Base-by-base conservation (phyloP, 805 yeast species). In the Candida boidinii region DNA sequence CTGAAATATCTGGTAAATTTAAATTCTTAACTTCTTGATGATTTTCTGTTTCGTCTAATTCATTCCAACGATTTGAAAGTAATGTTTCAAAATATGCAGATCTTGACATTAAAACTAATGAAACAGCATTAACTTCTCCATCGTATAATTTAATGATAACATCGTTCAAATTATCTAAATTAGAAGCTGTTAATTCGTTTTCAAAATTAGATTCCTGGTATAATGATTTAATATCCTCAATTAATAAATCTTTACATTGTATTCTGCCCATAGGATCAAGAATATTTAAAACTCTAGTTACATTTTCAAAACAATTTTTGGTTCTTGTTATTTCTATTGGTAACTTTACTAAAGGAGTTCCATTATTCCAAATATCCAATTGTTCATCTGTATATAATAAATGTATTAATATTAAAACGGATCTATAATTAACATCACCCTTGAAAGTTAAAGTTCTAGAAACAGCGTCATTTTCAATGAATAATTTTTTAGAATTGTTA, bases 21-120 rank as follows among this genome's bases (percentile, higher is more conserved):
- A 76, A 33, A 17, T 4, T 39, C 37, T 25, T 39, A 3, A 40
- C 26, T 4, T 29, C 23, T n/a, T n/a, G n/a, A n/a, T n/a, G n/a
- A 10, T 24, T 34, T 2, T 17, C 26, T 11, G 18, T 27, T 7
- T 34, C 29, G n/a, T 30, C 37, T 11, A 30, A 29, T 8, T 38
- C 34, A 8, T 42, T 48, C 94, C 92, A 84, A 30, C 74, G 49
- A 1, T 54, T 47, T 0, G 79, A 68, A 23, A 81, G 62, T 2
- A 74, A 41, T 0, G 78, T 64, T 35, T 72, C 77, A 49, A 87
- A 84, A 46, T 66, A 82, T 0, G 73, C 75, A 29, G 78, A 71
- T 37, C 94, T 56, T 0, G 70, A 52, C 4, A 57, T 48, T n/a
- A 87, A 46, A 4, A 85, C 54, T 9, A 63, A 59, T 2, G 78